phyloP scores from a whole-genome alignment of 208 protist genomes.

The Acanthamoeba lenticulata region DNA sequence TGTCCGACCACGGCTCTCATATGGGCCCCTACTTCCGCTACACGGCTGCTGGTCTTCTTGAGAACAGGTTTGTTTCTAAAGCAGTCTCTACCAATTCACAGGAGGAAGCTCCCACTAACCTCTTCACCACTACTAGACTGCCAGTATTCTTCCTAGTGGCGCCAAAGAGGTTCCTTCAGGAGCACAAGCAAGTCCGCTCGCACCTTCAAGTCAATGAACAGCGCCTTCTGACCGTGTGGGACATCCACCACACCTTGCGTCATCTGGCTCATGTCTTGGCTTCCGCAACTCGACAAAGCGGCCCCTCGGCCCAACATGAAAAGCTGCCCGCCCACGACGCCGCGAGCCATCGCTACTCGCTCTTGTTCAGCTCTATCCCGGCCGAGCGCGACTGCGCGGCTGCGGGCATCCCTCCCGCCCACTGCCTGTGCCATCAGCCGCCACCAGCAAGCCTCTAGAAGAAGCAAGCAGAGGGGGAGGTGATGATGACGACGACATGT shows the following conservation, averaged over 20 bases:
- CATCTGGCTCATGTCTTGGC: not conserved
- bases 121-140: too few relatives aligned
- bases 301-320: not conserved
- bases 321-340: not conserved
- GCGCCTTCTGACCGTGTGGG: not conserved
- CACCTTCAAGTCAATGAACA: not conserved
- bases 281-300: too few relatives aligned
- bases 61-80: not conserved
- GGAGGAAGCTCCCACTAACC: too few relatives aligned
- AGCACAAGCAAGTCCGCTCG: not conserved
- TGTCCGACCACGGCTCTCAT: not conserved
- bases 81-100: not conserved
- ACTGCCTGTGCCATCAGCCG: not conserved
- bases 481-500: too few relatives aligned
- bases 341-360: not conserved
- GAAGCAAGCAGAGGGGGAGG: too few relatives aligned
- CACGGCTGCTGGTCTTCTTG: not conserved
- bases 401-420: not conserved
- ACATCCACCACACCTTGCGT: not conserved
- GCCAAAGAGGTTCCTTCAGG: not conserved
- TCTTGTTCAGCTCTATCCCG: not conserved
- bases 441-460: too few relatives aligned
- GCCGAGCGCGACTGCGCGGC: not conserved
- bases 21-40: not conserved
- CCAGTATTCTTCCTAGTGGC: not conserved